Evolutionary conservation across 345 rosid species (phyloP).

Genomic region (Xanthoceras sorbifolium): DNA sequence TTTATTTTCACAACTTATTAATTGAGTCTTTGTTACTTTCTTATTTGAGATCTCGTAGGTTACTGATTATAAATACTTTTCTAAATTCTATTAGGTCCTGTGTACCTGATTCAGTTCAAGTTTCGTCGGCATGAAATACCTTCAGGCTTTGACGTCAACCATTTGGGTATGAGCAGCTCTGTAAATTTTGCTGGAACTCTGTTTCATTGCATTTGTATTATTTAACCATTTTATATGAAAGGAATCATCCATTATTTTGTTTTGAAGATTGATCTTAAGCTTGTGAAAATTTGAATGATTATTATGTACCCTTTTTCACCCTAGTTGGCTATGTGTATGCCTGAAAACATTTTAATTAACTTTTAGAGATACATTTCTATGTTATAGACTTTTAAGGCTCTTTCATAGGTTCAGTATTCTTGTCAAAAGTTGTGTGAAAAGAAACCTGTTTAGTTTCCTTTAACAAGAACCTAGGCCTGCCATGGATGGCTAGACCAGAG

Average conservation of each 20-base stretch:
- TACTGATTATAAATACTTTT: slow-evolving; percentile 19
- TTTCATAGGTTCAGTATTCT: not conserved
- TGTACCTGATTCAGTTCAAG: slow-evolving; percentile 85
- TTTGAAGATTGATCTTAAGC: not conserved
- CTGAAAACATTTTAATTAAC: not conserved
- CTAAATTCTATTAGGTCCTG: slow-evolving; percentile 49
- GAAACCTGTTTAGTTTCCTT: not conserved
- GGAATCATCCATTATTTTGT: not conserved
- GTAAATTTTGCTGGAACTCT: not conserved
- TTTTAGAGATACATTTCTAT: not conserved
- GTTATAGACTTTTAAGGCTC: not conserved
- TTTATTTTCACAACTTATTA: not conserved
- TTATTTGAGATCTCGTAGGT: slow-evolving; percentile 6
- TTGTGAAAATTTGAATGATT: not conserved
- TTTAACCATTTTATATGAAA: not conserved
- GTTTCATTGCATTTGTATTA: not conserved
- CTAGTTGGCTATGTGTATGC: not conserved
- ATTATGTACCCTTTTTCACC: not conserved
- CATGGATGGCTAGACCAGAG: not conserved
- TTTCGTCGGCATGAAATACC: slow-evolving; percentile 96
- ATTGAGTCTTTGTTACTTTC: not conserved
- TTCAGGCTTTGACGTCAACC: slow-evolving; percentile 70
- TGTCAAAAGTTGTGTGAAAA: not conserved
- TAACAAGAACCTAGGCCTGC: not conserved
- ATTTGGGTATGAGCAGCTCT: slow-evolving; percentile 60